Conservation (phyloP, 495 filamentous ascomycete species). For the Trypethelium eluteriae region DNA sequence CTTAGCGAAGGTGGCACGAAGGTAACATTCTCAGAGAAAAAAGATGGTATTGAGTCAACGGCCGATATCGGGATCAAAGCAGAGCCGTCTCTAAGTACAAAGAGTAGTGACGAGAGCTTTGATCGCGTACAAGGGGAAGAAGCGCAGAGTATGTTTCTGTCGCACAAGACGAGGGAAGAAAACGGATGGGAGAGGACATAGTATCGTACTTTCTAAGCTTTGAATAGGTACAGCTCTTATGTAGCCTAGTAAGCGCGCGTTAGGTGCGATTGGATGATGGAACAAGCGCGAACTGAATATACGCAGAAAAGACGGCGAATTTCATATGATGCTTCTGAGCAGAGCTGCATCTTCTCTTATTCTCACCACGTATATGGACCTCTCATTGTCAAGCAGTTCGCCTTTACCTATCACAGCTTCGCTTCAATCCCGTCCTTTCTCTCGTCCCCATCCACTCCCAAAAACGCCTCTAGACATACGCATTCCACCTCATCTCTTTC, state of each 20-base stretch:
- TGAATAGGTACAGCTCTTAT: not conserved
- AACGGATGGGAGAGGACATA: slow-evolving; percentile 6
- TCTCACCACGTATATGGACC: not conserved
- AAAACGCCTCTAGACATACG: slow-evolving; percentile 6
- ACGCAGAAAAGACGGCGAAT: too few relatives aligned
- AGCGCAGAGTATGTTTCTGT: slow-evolving; percentile 27
- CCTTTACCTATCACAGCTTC: not conserved
- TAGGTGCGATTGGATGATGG: not conserved
- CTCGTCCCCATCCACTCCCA: not conserved
- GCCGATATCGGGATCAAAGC: slow-evolving; percentile 12
- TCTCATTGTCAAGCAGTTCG: not conserved
- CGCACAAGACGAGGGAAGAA: not conserved
- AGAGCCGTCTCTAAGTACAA: slow-evolving; percentile 36
- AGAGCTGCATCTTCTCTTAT: too few relatives aligned
- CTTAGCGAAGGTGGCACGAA: too few relatives aligned
- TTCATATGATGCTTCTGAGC: too few relatives aligned
- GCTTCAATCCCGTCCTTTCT: not conserved
- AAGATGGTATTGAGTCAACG: not conserved
- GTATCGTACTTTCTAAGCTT: not conserved
- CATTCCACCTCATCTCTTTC: slow-evolving; percentile 8
- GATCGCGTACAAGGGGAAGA: slow-evolving; percentile 46
- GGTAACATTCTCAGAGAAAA: slow-evolving; percentile 21
- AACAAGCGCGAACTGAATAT: not conserved
- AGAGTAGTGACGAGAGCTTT: slow-evolving; percentile 57
- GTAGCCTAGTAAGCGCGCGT: not conserved